These are phyloP conservation scores for Micromonas pusilla DNA, from an alignment of 139 green algal genomes.

Conservation along the genomic window DNA sequence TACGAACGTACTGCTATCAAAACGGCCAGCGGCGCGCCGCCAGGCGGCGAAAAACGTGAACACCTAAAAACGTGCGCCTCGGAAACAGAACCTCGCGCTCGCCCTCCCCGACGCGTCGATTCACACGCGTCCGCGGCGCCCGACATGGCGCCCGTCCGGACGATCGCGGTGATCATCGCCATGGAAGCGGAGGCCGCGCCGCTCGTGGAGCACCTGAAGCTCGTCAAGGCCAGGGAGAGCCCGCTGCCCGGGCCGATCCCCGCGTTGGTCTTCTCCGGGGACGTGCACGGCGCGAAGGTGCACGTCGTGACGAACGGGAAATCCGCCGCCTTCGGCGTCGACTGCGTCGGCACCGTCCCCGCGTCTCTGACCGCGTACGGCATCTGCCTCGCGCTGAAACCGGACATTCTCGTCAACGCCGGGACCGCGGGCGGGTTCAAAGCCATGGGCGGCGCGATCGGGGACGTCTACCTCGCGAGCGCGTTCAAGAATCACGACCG, in stretches of 20 bases:
- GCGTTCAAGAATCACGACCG: slow-evolving; percentile 82
- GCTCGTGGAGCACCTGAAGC: slow-evolving; percentile 57
- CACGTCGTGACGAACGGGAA: slow-evolving; percentile 69
- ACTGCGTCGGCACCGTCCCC: slow-evolving; percentile 84
- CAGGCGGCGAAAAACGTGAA: too few species aligned
- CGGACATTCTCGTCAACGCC: slow-evolving; percentile 84
- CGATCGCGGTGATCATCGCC: slow-evolving; percentile 40
- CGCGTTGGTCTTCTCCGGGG: slow-evolving; percentile 58
- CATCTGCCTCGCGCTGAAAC: slow-evolving; percentile 40
- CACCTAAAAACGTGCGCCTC: too few species aligned
- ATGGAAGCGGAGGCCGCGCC: slow-evolving; percentile 84
- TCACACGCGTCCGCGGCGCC: background rate
- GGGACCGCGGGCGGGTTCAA: slow-evolving; percentile 91
- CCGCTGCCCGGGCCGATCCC: slow-evolving; percentile 55
- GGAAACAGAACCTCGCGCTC: too few species aligned
- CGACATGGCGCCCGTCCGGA: background rate
- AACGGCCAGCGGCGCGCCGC: too few species aligned
- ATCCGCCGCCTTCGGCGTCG: slow-evolving; percentile 48
- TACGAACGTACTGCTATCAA: too few species aligned
- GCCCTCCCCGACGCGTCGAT: background rate
- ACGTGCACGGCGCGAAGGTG: slow-evolving; percentile 44
- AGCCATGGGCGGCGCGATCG: slow-evolving; percentile 68
- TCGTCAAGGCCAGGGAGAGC: slow-evolving; percentile 50
- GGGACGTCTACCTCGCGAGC: slow-evolving; percentile 79
- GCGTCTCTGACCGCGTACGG: slow-evolving; percentile 54